phyloP scores from a whole-genome alignment of 257 asterid species.

The Penstemon barbatus region DNA sequence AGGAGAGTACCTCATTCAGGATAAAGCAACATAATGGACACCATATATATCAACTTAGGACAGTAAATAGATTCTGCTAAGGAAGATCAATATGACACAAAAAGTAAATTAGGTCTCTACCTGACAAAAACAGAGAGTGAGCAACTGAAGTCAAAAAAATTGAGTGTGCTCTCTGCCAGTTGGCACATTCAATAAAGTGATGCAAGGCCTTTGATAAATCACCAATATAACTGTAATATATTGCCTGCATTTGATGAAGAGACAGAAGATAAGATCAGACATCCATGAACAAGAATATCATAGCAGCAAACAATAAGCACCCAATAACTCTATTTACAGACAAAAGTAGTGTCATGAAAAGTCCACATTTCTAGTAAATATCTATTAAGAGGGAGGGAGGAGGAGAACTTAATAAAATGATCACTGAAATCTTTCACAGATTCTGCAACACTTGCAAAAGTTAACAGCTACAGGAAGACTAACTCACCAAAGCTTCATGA shows the following conservation, averaged over 20 bases:
- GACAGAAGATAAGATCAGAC: constrained; percentile 31
- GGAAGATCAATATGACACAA: constrained; percentile 5
- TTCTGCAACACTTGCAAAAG: constrained; percentile 18
- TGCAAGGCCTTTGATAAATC: constrained; percentile 77
- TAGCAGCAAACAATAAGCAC: constrained; percentile 24
- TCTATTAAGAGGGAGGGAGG: constrained; percentile 1
- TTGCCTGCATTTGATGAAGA: constrained; percentile 65
- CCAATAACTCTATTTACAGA: constrained; percentile 13
- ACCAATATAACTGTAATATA: constrained; percentile 63
- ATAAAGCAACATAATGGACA: constrained; percentile 4
- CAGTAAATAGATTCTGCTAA: not conserved
- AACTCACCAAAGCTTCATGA: constrained; percentile 94
- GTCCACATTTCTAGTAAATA: constrained; percentile 20
- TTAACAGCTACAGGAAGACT: constrained; percentile 23
- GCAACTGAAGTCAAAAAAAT: constrained; percentile 80
- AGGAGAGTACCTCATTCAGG: constrained; percentile 9
- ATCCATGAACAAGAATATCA: constrained; percentile 17
- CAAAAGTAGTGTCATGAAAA: constrained; percentile 10
- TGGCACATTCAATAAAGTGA: constrained; percentile 77
- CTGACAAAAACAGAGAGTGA: constrained; percentile 79
- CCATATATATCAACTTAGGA: not conserved
- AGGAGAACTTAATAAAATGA: constrained; percentile 16
- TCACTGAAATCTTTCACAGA: constrained; percentile 10
- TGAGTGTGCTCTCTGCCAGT: constrained; percentile 94
- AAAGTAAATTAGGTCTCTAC: constrained; percentile 34